A percentile compares a stretch with the other conserved stretches of the same genome.
Conservation (phyloP, 805 yeast genomes). For the Starmerella apicola region DNA sequence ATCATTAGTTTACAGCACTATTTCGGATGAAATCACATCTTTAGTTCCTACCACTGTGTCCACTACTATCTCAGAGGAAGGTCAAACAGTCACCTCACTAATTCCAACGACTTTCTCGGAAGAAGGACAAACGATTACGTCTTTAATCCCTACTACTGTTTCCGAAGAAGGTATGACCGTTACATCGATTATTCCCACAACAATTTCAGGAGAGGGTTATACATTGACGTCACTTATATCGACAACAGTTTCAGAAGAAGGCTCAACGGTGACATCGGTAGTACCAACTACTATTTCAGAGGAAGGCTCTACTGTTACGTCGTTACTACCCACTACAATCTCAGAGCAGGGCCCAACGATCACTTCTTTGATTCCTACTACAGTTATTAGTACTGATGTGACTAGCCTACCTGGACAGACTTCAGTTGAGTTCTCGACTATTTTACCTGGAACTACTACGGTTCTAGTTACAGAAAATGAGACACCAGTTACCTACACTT, state of each 20-base stretch:
- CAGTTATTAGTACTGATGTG: neutral
- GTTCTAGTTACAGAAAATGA: slow-evolving; percentile 5
- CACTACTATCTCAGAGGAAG: neutral
- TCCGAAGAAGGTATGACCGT: neutral
- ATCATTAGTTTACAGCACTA: neutral
- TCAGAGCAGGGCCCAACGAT: neutral
- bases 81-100: slow-evolving; percentile 1
- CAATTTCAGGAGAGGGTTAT: neutral
- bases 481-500: slow-evolving; percentile 1
- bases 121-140: neutral
- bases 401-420: neutral
- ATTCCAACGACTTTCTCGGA: neutral
- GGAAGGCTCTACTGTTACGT: neutral
- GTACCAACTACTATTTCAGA: neutral
- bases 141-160: neutral
- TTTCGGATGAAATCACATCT: neutral
- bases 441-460: slow-evolving; percentile 1
- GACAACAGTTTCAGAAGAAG: neutral
- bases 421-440: neutral
- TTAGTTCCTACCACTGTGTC: neutral
- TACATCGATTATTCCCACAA: neutral
- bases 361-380: neutral
- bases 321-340: neutral
- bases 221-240: neutral
- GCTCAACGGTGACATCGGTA: slow-evolving; percentile 1